Evolutionary conservation across 2,329 filamentous ascomycete species (phyloP).

Genomic region (Nothophoma quercina): DNA sequence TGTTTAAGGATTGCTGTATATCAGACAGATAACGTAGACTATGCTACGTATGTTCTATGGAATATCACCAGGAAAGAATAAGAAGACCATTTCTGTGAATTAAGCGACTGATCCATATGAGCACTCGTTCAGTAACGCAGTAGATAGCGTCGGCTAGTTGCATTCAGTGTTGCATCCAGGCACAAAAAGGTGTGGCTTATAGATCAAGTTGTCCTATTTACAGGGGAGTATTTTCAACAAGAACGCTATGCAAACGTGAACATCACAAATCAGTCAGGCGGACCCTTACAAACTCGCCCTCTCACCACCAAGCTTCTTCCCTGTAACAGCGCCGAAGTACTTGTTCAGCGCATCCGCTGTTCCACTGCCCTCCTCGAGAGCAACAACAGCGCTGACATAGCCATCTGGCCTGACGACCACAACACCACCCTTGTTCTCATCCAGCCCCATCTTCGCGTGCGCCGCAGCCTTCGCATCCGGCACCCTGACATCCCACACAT

Average conservation of each 20-base stretch:
- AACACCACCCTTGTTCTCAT: conserved; percentile 75
- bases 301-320: conserved; percentile 62
- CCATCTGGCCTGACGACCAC: conserved; percentile 88
- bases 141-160: too few species aligned
- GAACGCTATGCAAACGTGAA: conserved; percentile 9
- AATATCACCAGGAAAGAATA: too few species aligned
- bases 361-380: conserved; percentile 75
- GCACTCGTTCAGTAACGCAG: too few species aligned
- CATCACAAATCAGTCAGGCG: background rate
- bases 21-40: too few species aligned
- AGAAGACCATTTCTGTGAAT: too few species aligned
- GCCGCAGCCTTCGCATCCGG: conserved; percentile 75
- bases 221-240: too few species aligned
- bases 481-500: conserved; percentile 75
- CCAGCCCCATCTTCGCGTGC: conserved; percentile 86
- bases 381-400: conserved; percentile 80
- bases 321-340: conserved; percentile 79
- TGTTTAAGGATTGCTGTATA: too few species aligned
- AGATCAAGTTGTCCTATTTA: too few species aligned
- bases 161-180: too few species aligned
- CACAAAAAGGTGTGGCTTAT: too few species aligned
- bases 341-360: conserved; percentile 84
- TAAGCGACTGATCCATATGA: too few species aligned
- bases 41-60: too few species aligned
- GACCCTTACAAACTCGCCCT: conserved; percentile 37